These are phyloP conservation scores for Wickerhamiella kurtzmanii DNA, from an alignment of 805 yeast genomes.

Conservation along the genomic window DNA sequence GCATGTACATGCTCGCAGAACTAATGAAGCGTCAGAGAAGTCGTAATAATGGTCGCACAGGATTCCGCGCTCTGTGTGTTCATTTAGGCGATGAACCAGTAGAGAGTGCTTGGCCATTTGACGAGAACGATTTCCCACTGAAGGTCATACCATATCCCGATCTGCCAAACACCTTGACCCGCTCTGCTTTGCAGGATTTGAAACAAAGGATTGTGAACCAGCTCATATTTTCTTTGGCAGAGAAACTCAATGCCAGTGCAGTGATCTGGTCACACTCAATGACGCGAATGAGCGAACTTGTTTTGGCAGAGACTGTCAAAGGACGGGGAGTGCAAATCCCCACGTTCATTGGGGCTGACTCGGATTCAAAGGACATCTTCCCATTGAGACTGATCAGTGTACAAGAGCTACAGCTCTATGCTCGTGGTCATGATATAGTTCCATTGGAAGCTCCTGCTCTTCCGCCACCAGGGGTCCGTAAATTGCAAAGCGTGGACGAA, in stretches of 20 bases:
- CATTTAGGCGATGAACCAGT: constrained; percentile 28
- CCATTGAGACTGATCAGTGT: constrained; percentile 68
- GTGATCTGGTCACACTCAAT: constrained; percentile 62
- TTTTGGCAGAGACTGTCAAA: constrained; percentile 65
- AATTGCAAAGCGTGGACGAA: constrained; percentile 70
- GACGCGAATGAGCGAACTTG: constrained; percentile 70
- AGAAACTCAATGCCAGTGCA: constrained; percentile 36
- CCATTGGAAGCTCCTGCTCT: constrained; percentile 21
- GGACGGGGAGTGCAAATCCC: constrained; percentile 72
- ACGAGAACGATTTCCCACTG: constrained; percentile 2
- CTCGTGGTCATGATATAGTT: constrained; percentile 29
- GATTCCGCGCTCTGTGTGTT: constrained; percentile 46
- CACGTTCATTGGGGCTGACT: constrained; percentile 18
- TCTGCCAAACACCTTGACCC: constrained; percentile 15
- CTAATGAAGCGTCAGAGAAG: constrained; percentile 47
- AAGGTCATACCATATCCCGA: not conserved
- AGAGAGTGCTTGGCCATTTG: constrained; percentile 16
- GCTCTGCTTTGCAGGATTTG: constrained; percentile 58
- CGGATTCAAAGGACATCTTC: constrained; percentile 22
- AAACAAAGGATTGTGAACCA: constrained; percentile 34
- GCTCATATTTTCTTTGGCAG: constrained; percentile 36
- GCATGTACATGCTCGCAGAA: constrained; percentile 52
- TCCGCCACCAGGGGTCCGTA: constrained; percentile 34
- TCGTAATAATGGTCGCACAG: constrained; percentile 53
- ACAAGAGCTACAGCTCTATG: constrained; percentile 52